Conservation (phyloP, 139 green algal species). For the Picocystis salinarum region DNA sequence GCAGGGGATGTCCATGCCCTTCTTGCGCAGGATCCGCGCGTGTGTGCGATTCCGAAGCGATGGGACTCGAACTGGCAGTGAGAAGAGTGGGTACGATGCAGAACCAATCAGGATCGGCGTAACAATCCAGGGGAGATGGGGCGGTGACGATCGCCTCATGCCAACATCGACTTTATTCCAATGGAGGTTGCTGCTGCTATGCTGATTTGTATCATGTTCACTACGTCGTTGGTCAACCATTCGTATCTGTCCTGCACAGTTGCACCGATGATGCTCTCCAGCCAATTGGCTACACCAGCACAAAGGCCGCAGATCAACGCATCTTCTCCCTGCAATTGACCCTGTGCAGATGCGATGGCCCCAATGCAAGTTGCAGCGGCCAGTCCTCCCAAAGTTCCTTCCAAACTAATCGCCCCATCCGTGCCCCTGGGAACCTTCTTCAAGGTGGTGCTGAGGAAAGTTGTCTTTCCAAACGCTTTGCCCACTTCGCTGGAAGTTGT, state of each 20-base stretch:
- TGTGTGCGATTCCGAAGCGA: no score
- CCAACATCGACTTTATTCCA: neutral
- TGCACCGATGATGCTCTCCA: slow-evolving; percentile 78
- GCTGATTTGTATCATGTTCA: slow-evolving; percentile 88
- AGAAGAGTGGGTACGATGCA: no score
- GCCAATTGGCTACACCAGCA: slow-evolving; percentile 58
- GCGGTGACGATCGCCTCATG: no score
- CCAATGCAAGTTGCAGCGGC: no score
- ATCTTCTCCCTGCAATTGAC: slow-evolving; percentile 27
- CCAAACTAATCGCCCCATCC: slow-evolving; percentile 82
- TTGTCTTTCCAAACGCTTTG: slow-evolving; percentile 88
- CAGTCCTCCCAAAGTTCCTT: slow-evolving; percentile 69
- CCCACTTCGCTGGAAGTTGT: slow-evolving; percentile 85
- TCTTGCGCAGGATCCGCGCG: no score
- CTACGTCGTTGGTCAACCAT: slow-evolving; percentile 87
- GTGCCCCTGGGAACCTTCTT: slow-evolving; percentile 70
- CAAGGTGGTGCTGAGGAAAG: slow-evolving; percentile 66
- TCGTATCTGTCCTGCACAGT: slow-evolving; percentile 36
- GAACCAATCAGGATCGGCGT: no score
- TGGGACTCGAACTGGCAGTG: no score
- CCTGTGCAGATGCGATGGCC: no score
- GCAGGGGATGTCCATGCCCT: no score
- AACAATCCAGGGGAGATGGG: no score
- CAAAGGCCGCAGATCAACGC: slow-evolving; percentile 19
- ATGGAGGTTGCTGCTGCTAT: slow-evolving; percentile 48